phyloP scores from a whole-genome alignment of 208 protist species.

The Wallacemonas sp. region DNA sequence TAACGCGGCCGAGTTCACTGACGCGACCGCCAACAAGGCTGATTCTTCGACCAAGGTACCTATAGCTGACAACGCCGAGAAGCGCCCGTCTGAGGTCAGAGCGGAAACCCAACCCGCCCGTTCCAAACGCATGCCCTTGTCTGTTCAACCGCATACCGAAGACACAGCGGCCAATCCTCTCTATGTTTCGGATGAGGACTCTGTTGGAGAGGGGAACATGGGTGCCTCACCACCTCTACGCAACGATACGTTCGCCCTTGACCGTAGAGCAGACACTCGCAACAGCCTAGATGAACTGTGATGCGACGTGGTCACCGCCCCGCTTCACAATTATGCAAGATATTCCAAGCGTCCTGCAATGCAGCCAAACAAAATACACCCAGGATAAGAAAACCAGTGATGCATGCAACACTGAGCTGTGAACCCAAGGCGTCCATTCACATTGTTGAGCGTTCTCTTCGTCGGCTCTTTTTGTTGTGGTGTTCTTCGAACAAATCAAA shows the following conservation, averaged over 20 bases:
- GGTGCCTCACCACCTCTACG: slow-evolving; percentile 48
- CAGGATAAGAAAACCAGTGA: too few relatives aligned
- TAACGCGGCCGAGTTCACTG: slow-evolving; percentile 14
- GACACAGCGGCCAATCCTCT: slow-evolving; percentile 54
- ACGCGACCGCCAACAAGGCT: background rate
- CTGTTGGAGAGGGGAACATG: slow-evolving; percentile 26
- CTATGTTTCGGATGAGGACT: slow-evolving; percentile 57
- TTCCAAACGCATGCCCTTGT: slow-evolving; percentile 17
- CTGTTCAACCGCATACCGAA: slow-evolving; percentile 31
- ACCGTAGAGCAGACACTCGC: slow-evolving; percentile 13
- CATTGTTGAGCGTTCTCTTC: too few relatives aligned
- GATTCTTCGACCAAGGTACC: background rate
- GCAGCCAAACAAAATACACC: background rate
- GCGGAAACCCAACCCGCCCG: slow-evolving; percentile 8
- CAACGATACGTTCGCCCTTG: slow-evolving; percentile 44
- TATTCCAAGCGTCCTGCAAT: too few relatives aligned
- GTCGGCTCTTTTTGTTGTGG: slow-evolving; percentile 6
- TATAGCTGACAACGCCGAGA: background rate
- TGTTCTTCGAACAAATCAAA: slow-evolving; percentile 10
- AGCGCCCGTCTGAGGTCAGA: slow-evolving; percentile 6
- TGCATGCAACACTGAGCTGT: too few relatives aligned
- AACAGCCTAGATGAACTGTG: slow-evolving; percentile 15
- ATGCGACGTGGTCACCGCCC: too few relatives aligned
- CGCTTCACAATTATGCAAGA: too few relatives aligned
- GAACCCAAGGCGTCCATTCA: too few relatives aligned